A percentile compares a stretch with the other conserved stretches of the same genome.
Conservation (phyloP, 73 alveolate species). For the Strombidium stylifer region DNA sequence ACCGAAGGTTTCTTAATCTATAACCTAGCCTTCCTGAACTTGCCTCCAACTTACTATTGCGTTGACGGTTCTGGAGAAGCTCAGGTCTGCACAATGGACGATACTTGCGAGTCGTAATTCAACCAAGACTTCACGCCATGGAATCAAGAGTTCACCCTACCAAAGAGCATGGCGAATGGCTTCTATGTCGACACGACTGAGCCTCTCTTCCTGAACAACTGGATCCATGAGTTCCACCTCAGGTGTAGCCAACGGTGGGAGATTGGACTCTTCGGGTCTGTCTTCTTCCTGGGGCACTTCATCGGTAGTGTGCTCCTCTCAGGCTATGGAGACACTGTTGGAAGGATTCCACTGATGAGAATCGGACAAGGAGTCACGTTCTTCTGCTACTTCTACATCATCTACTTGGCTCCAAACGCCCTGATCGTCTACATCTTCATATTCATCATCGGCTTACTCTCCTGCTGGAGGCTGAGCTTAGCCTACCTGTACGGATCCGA, state of each 20-base stretch:
- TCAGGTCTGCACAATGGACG: no score
- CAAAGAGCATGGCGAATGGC: no score
- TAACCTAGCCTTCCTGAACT: no score
- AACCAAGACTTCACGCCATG: no score
- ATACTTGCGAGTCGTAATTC: no score
- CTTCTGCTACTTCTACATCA: neutral
- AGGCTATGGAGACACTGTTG: conserved; percentile 18
- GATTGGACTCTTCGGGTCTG: conserved; percentile 21
- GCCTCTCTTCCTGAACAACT: conserved; percentile 1
- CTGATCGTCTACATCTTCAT: neutral
- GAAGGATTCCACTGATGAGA: conserved; percentile 15
- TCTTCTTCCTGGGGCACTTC: conserved; percentile 13
- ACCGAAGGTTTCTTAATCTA: no score
- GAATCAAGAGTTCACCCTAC: no score
- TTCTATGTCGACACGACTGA: no score
- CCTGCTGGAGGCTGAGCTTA: conserved; percentile 6
- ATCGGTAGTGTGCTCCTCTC: conserved; percentile 14
- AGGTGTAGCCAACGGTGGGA: conserved; percentile 28
- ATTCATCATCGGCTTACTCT: conserved; percentile 17
- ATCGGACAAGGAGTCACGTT: neutral
- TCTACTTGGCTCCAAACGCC: neutral
- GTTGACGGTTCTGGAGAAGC: no score
- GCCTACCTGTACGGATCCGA: conserved; percentile 16
- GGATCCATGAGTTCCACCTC: conserved; percentile 9
- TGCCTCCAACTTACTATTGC: no score